Evolutionary conservation across 352 stramenopile species (phyloP).

Genomic region (Phytopythium boreale): DNA sequence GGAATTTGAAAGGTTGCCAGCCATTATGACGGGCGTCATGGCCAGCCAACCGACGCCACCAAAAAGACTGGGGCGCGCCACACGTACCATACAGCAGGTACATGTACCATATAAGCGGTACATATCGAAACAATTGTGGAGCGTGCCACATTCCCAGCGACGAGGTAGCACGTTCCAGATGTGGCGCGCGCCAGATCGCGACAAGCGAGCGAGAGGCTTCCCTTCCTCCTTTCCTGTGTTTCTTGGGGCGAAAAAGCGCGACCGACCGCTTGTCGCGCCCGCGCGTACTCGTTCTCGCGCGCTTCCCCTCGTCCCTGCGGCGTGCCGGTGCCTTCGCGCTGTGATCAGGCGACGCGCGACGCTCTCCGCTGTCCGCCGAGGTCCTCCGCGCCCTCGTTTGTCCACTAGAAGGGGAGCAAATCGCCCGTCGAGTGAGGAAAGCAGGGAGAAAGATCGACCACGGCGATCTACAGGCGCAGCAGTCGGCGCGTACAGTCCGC

Average conservation of each 20-base stretch:
- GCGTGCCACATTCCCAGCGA: not conserved
- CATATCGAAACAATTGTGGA: not conserved
- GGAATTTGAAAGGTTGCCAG: constrained; percentile 7
- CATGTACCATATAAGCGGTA: not conserved
- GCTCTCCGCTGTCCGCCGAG: not conserved
- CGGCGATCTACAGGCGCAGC: constrained; percentile 20
- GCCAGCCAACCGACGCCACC: constrained; percentile 9
- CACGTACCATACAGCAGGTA: not conserved
- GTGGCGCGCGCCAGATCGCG: not conserved
- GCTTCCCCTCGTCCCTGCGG: not conserved
- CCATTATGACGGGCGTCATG: constrained; percentile 1
- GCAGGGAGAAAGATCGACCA: not conserved
- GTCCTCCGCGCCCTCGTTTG: not conserved
- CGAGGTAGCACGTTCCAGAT: not conserved
- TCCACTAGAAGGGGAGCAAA: not conserved
- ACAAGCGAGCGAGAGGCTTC: not conserved
- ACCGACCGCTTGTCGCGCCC: not conserved
- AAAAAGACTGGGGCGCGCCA: not conserved
- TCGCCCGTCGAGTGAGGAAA: not conserved
- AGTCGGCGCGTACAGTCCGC: constrained; percentile 10
- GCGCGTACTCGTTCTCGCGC: not conserved
- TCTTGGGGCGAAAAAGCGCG: not conserved
- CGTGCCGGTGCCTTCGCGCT: not conserved
- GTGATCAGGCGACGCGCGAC: not conserved
- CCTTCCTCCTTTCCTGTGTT: not conserved